Base-by-base conservation (phyloP, 176 grass and related monocot genomes). In the Carex littledalei region DNA sequence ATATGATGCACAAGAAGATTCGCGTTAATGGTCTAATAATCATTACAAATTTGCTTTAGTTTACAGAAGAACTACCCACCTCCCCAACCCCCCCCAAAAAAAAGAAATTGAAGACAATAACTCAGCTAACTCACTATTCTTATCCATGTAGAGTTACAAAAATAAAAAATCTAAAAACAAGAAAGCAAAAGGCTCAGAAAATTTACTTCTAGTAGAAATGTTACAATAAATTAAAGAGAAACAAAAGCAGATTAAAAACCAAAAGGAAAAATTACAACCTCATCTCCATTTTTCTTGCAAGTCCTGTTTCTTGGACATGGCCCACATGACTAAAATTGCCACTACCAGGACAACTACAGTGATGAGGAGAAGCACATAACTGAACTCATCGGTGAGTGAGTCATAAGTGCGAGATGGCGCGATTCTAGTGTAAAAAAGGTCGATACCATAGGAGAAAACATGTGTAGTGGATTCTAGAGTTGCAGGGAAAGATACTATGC, bases 341-440 rank as follows among this genome's bases (percentile, higher is more conserved):
- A 35, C 93, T 63, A 97, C 82, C 55, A 93, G 64, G 6, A 87
- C 95, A 32, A 85, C 93, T 47, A 98, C 91, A 87, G 78, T 89
- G 76, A 95, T 67, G 77, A 88, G 72, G 65, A 91, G 84, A 52
- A 89, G 91, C 59, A 85, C 90, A 59, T 99, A 99, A 84, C 93
- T 99, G 84, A 99, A 99, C 76, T 99, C 97, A 6, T 99, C 97
- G 0, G 97, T 99, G 2, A 99, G 93, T n/a, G 97, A 99, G 86
- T 99, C 97, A 78, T 96, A 99, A 54, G 90, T 99, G 88, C 91
- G 93, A 86, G 97, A 99, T 15, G 97, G 93, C 76, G 97, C 97
- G 89, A 99, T 89, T 59, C 82, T 85, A 4, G 93, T 99, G 55
- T 89, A 99, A 88, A 99, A 99, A 65, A 99, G 87, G 89, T 99